Conservation (phyloP, 805 yeast species). For the Candida taoyuanica region DNA sequence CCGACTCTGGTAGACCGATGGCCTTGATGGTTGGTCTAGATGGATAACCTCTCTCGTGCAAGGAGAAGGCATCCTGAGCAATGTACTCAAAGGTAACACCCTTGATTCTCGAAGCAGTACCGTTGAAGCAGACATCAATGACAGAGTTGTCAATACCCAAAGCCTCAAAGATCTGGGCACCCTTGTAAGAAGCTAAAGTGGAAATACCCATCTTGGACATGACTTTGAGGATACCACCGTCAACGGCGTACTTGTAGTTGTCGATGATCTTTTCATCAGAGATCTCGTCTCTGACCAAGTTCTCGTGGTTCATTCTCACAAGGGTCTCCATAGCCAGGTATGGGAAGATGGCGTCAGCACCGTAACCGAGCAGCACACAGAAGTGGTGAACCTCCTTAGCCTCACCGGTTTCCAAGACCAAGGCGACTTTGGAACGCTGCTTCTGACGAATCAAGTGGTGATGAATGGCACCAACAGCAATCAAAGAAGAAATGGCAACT, state of each 20-base stretch:
- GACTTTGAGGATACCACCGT: constrained; percentile 90
- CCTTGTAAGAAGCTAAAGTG: constrained; percentile 95
- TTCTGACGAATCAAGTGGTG: constrained; percentile 94
- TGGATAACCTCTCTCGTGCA: constrained; percentile 93
- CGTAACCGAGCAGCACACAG: constrained; percentile 92
- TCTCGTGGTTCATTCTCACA: constrained; percentile 77
- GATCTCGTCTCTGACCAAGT: constrained; percentile 54
- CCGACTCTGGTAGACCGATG: constrained; percentile 79
- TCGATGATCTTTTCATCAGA: constrained; percentile 56
- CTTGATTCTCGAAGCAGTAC: constrained; percentile 94
- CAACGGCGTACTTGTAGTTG: constrained; percentile 81
- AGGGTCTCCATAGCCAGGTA: constrained; percentile 89
- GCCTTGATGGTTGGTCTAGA: constrained; percentile 65
- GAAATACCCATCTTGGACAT: constrained; percentile 99
- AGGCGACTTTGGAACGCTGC: constrained; percentile 92
- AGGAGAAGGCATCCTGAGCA: constrained; percentile 92
- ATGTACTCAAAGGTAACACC: constrained; percentile 95
- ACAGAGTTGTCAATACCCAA: constrained; percentile 94
- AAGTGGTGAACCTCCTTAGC: constrained; percentile 97
- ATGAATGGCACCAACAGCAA: constrained; percentile 96
- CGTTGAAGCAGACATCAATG: constrained; percentile 91
- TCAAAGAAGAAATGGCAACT: constrained; percentile 78
- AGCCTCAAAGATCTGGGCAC: constrained; percentile 98
- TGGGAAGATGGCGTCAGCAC: constrained; percentile 95
- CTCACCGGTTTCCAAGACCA: constrained; percentile 90